These are phyloP conservation scores for Verticillium alfalfae DNA, from an alignment of 2,329 filamentous ascomycete species.

Conservation along the genomic window DNA sequence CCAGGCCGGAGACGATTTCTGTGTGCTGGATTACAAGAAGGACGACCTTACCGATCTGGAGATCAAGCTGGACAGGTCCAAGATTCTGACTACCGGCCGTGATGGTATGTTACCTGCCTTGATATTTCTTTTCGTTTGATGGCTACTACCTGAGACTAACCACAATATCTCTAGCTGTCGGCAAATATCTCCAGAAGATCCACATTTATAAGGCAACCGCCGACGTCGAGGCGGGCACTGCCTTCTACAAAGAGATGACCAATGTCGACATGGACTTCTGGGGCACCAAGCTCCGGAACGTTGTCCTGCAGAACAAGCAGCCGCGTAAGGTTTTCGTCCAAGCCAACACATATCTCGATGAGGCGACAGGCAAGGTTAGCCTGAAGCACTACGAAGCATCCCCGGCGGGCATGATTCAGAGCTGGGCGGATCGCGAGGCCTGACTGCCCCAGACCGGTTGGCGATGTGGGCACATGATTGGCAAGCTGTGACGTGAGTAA, in stretches of 20 bases:
- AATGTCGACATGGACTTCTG: conserved; percentile 77
- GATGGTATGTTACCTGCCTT: conserved; percentile 38
- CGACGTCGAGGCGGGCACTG: conserved; percentile 70
- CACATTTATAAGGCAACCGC: conserved; percentile 91
- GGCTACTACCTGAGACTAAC: background rate
- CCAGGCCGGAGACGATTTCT: conserved; percentile 80
- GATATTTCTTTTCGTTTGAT: background rate
- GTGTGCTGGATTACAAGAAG: conserved; percentile 67
- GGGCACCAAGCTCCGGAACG: conserved; percentile 70
- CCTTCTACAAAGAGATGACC: conserved; percentile 80
- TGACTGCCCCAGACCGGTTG: conserved; percentile 4
- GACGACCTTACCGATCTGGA: conserved; percentile 76
- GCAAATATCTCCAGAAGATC: conserved; percentile 81
- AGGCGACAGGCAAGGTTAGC: conserved; percentile 62
- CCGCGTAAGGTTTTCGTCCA: conserved; percentile 91
- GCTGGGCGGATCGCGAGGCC: conserved; percentile 60
- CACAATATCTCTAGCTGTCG: conserved; percentile 54
- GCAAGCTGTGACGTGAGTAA: background rate
- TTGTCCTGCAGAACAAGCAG: conserved; percentile 72
- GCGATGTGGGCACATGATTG: background rate
- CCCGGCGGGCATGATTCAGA: conserved; percentile 75
- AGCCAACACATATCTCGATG: conserved; percentile 75
- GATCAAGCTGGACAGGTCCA: conserved; percentile 76
- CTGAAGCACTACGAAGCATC: conserved; percentile 84
- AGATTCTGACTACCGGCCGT: conserved; percentile 79